phyloP scores from a whole-genome alignment of 768 basidiomycete species.

The Galerina sulciceps region DNA sequence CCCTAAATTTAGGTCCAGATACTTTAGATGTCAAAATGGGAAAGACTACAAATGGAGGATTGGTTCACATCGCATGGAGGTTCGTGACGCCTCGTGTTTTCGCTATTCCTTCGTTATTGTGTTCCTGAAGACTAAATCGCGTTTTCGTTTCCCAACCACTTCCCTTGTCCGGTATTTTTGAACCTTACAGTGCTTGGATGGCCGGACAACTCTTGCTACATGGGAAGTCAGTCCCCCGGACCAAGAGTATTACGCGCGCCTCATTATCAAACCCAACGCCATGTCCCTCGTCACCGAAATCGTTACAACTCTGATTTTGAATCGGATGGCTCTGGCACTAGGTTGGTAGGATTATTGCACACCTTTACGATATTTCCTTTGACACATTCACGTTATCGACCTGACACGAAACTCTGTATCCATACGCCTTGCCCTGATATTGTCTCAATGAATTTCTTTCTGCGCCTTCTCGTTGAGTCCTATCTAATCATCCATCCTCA shows the following conservation, averaged over 20 bases:
- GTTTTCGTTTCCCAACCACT: slow-evolving; percentile 2
- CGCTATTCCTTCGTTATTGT: background rate
- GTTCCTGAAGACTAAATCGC: background rate
- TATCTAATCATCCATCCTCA: too few relatives aligned
- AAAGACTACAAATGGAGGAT: slow-evolving; percentile 80
- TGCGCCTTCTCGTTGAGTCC: too few relatives aligned
- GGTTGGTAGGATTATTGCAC: slow-evolving; percentile 46
- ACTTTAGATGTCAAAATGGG: slow-evolving; percentile 73
- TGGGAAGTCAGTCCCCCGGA: slow-evolving; percentile 69
- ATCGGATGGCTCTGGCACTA: slow-evolving; percentile 68
- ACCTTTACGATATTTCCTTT: slow-evolving; percentile 9
- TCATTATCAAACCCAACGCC: slow-evolving; percentile 61
- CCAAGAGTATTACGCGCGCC: slow-evolving; percentile 60
- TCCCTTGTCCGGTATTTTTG: background rate
- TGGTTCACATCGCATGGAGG: slow-evolving; percentile 67
- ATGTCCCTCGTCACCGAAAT: slow-evolving; percentile 76
- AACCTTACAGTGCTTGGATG: slow-evolving; percentile 61
- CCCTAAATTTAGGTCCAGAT: slow-evolving; percentile 58
- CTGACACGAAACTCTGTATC: slow-evolving; percentile 15
- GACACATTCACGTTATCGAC: background rate
- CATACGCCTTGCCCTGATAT: slow-evolving; percentile 2
- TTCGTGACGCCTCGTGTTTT: slow-evolving; percentile 30
- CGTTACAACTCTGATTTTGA: slow-evolving; percentile 73
- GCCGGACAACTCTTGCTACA: slow-evolving; percentile 60
- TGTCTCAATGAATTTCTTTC: too few relatives aligned